phyloP scores from a whole-genome alignment of 352 stramenopile genomes.

The Globisporangium recalcitrans region DNA sequence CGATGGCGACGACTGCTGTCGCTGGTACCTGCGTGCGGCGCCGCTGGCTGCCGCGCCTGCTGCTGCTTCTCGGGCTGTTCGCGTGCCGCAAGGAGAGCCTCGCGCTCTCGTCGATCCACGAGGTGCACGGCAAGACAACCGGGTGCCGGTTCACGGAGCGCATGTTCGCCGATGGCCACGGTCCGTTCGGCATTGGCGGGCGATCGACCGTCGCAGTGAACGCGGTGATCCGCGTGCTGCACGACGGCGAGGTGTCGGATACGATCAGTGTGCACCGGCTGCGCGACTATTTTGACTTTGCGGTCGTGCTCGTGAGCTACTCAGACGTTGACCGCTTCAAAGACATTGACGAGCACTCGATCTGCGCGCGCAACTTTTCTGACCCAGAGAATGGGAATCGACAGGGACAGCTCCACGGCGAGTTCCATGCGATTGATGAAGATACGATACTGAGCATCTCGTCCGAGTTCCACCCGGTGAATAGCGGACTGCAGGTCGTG shows the following conservation, averaged over 20 bases:
- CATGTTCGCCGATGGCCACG: slow-evolving; percentile 71
- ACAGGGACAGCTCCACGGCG: slow-evolving; percentile 41
- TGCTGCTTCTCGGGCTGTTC: slow-evolving; percentile 27
- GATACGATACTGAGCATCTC: slow-evolving; percentile 35
- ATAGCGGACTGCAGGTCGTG: slow-evolving; percentile 57
- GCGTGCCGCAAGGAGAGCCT: slow-evolving; percentile 24
- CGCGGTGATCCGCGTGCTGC: slow-evolving; percentile 41
- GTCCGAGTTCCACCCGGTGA: slow-evolving; percentile 43
- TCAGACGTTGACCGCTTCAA: slow-evolving; percentile 31
- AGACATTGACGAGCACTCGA: slow-evolving; percentile 45
- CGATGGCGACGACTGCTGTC: neutral
- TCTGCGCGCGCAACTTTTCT: slow-evolving; percentile 67
- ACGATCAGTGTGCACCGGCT: slow-evolving; percentile 64
- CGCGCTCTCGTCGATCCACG: slow-evolving; percentile 52
- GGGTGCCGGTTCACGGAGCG: slow-evolving; percentile 67
- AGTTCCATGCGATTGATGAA: slow-evolving; percentile 48
- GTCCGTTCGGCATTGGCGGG: slow-evolving; percentile 40
- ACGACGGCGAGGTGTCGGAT: slow-evolving; percentile 52
- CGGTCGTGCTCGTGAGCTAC: slow-evolving; percentile 59
- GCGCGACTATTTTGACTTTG: slow-evolving; percentile 80
- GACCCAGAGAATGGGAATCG: slow-evolving; percentile 29
- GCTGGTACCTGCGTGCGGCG: neutral
- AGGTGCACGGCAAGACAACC: slow-evolving; percentile 44
- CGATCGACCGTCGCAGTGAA: slow-evolving; percentile 46
- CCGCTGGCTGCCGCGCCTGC: slow-evolving; percentile 16